A percentile compares a stretch with the other conserved stretches of the same genome.
Evolutionary conservation across 2,329 filamentous ascomycete species (phyloP).

Genomic region (Didymosphaeria variabile): DNA sequence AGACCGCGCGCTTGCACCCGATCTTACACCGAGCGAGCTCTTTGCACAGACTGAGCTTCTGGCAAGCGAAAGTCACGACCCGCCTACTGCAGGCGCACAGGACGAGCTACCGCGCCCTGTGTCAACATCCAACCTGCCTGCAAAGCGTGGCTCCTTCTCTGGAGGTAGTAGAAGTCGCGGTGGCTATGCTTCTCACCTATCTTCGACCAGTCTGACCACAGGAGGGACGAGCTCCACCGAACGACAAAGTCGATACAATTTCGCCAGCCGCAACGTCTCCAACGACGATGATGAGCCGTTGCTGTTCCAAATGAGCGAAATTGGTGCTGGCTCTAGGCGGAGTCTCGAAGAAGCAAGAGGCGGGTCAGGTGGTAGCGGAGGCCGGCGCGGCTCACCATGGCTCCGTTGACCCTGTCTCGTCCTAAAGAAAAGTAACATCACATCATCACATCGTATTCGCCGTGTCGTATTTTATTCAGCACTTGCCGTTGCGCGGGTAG

Average conservation of each 20-base stretch:
- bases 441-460: neutral
- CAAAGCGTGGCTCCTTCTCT: constrained; percentile 38
- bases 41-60: constrained; percentile 56
- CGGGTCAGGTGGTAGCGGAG: constrained; percentile 37
- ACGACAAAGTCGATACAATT: constrained; percentile 54
- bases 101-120: constrained; percentile 37
- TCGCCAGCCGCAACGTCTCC: constrained; percentile 51
- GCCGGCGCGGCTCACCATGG: constrained; percentile 40
- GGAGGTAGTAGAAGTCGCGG: constrained; percentile 39
- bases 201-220: constrained; percentile 41
- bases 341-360: constrained; percentile 50
- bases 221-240: constrained; percentile 47
- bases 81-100: constrained; percentile 30
- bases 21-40: constrained; percentile 71
- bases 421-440: neutral
- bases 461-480: neutral
- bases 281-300: constrained; percentile 73
- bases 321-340: constrained; percentile 58
- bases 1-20: constrained; percentile 50
- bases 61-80: constrained; percentile 38
- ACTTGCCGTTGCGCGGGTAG: constrained; percentile 2
- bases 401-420: constrained; percentile 21
- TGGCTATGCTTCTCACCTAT: constrained; percentile 42
- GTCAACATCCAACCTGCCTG: constrained; percentile 40
- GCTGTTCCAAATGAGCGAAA: constrained; percentile 77